A percentile compares a stretch with the other conserved stretches of the same genome.
phyloP scores from a whole-genome alignment of 2,329 filamentous ascomycete genomes.

The Sodiomyces alkalinus region DNA sequence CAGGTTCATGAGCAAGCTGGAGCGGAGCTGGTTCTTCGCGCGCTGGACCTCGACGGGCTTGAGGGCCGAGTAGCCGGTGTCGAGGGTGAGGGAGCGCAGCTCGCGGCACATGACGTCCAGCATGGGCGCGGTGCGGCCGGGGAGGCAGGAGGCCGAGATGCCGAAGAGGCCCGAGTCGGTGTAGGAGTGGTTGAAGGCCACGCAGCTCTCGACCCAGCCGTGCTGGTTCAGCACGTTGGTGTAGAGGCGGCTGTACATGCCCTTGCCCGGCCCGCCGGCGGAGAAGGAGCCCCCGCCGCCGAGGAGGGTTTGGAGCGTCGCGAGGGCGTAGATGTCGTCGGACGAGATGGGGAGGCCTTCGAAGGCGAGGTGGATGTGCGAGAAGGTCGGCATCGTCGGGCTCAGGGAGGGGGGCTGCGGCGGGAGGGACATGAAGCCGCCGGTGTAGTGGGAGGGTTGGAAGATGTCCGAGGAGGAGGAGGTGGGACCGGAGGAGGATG shows the following conservation, averaged over 20 bases:
- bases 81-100: slow-evolving; percentile 61
- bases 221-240: slow-evolving; percentile 96
- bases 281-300: slow-evolving; percentile 95
- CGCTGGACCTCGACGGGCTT: slow-evolving; percentile 67
- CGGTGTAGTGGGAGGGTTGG: slow-evolving; percentile 69
- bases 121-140: slow-evolving; percentile 65
- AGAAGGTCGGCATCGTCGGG: slow-evolving; percentile 65
- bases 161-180: slow-evolving; percentile 92
- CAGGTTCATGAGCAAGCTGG: slow-evolving; percentile 87
- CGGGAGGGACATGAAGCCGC: slow-evolving; percentile 79
- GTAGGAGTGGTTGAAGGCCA: slow-evolving; percentile 96
- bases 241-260: slow-evolving; percentile 97
- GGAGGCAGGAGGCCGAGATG: slow-evolving; percentile 75
- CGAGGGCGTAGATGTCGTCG: slow-evolving; percentile 89
- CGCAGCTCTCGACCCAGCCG: slow-evolving; percentile 91
- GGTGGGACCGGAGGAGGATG: slow-evolving; percentile 24
- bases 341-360: slow-evolving; percentile 85
- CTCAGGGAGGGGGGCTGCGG: slow-evolving; percentile 63
- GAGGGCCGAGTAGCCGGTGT: slow-evolving; percentile 58
- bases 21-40: slow-evolving; percentile 93
- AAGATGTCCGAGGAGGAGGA: slow-evolving; percentile 39
- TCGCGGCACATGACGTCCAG: slow-evolving; percentile 92
- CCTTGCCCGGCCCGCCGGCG: slow-evolving; percentile 90
- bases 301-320: slow-evolving; percentile 87
- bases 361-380: slow-evolving; percentile 90